These are phyloP conservation scores for Aureobasidium uvarum DNA, from an alignment of 2,329 filamentous ascomycete species.

Conservation along the genomic window DNA sequence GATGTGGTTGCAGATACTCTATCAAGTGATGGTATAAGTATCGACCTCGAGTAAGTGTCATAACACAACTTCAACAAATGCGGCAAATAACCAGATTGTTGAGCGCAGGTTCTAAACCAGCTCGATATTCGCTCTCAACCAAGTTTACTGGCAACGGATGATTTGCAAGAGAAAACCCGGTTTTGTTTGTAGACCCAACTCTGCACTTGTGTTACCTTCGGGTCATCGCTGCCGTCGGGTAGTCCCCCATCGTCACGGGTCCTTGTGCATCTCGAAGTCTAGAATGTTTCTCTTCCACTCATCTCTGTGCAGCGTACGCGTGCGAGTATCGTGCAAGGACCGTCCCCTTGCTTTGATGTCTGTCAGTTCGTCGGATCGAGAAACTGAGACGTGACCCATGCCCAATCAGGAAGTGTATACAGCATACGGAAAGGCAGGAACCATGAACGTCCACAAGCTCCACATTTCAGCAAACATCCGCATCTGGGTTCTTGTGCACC, in stretches of 20 bases:
- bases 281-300: slow-evolving; percentile 1
- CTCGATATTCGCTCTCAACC: background rate
- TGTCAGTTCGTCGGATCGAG: background rate
- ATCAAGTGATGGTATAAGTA: background rate
- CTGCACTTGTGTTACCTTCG: background rate
- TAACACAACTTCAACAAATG: background rate
- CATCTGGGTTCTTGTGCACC: background rate
- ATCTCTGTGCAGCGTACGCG: background rate
- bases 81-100: slow-evolving; percentile 13
- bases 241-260: slow-evolving; percentile 15
- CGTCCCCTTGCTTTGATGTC: background rate
- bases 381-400: background rate
- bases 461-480: slow-evolving; percentile 14
- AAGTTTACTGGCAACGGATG: slow-evolving; percentile 7
- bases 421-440: background rate
- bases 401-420: slow-evolving; percentile 17
- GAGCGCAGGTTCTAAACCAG: background rate
- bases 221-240: slow-evolving; percentile 4
- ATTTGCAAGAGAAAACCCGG: slow-evolving; percentile 13
- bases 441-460: background rate
- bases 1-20: background rate
- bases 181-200: slow-evolving; percentile 1
- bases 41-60: background rate
- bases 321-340: background rate
- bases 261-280: slow-evolving; percentile 7